These are phyloP conservation scores for Solanum tarijense DNA, from an alignment of 257 asterid genomes.

Conservation along the genomic window DNA sequence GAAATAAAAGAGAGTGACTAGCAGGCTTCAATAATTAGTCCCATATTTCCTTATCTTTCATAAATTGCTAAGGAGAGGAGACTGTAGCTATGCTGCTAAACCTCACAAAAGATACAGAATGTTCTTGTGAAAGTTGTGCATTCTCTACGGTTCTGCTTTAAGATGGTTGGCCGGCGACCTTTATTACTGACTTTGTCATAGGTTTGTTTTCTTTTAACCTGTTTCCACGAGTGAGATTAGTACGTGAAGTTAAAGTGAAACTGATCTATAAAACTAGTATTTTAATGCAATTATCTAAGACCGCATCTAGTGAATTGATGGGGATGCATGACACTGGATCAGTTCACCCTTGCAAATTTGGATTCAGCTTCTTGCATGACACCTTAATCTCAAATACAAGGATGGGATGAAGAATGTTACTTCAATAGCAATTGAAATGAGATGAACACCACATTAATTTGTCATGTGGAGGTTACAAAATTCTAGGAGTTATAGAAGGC, in stretches of 20 bases:
- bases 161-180: not conserved
- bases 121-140: not conserved
- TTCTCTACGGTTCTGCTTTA: not conserved
- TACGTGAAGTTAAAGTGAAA: not conserved
- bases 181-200: not conserved
- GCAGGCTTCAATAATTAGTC: not conserved
- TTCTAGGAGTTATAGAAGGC: not conserved
- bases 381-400: constrained; percentile 4
- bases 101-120: not conserved
- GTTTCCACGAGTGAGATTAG: not conserved
- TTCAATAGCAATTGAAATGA: not conserved
- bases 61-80: not conserved
- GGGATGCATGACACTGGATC: not conserved
- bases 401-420: not conserved
- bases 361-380: not conserved
- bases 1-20: not conserved
- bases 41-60: not conserved
- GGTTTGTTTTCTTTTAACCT: not conserved
- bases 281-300: not conserved
- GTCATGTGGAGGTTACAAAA: not conserved
- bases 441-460: not conserved
- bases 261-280: not conserved
- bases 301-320: not conserved
- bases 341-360: not conserved
- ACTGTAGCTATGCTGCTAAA: not conserved